Percentiles rank a stretch among this genome's conserved stretches.
These are phyloP conservation scores for Xanthoconium purpureum DNA, from an alignment of 768 basidiomycete species.

Conservation along the genomic window DNA sequence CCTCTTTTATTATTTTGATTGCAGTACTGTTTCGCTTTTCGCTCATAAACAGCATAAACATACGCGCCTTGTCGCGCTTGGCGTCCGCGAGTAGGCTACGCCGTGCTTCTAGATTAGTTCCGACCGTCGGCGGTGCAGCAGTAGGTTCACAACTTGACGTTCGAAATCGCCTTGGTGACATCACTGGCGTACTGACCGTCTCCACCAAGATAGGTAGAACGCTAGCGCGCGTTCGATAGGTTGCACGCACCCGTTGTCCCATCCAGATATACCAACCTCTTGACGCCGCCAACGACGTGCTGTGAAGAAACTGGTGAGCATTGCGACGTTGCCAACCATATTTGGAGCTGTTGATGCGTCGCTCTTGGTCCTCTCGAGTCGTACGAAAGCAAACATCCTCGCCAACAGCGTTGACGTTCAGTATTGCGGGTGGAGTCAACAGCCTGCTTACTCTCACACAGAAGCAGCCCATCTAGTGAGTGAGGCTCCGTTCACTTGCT, in stretches of 20 bases:
- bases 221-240: too few species aligned
- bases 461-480: constrained; percentile 55
- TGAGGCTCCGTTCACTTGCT: background rate
- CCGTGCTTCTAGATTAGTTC: constrained; percentile 41
- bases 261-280: constrained; percentile 48
- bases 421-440: constrained; percentile 51
- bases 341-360: constrained; percentile 50
- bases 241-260: background rate
- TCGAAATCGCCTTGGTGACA: constrained; percentile 51
- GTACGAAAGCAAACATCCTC: constrained; percentile 28
- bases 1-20: background rate
- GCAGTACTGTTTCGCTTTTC: constrained; percentile 50
- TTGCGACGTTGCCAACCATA: constrained; percentile 53
- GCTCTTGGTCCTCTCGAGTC: constrained; percentile 43
- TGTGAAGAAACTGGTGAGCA: constrained; percentile 43
- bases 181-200: constrained; percentile 42
- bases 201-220: constrained; percentile 51
- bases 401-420: constrained; percentile 45
- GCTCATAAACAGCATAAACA: constrained; percentile 46
- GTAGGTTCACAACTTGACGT: constrained; percentile 46
- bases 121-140: constrained; percentile 48
- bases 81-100: background rate
- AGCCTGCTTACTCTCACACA: constrained; percentile 50
- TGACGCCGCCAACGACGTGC: constrained; percentile 51
- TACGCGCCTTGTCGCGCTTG: constrained; percentile 7